phyloP scores from a whole-genome alignment of 106 monocot species.

The Dioscorea alata region DNA sequence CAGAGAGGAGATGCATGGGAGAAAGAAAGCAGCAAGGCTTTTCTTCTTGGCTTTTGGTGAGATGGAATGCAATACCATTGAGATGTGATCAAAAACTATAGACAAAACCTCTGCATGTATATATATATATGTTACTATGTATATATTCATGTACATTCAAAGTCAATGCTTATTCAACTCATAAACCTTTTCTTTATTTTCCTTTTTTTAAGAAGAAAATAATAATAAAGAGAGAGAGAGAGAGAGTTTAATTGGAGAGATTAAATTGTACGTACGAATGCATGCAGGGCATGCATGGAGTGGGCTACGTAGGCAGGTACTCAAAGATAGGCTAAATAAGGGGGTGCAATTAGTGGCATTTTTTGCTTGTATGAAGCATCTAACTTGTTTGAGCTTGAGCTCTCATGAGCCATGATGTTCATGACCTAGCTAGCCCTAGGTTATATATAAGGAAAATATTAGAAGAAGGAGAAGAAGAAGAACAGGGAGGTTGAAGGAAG shows the following conservation, averaged over 20 bases:
- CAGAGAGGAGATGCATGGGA: constrained; percentile 3
- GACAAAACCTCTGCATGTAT: not conserved
- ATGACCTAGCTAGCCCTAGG: no score
- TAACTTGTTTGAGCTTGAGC: constrained; percentile 5
- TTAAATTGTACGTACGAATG: not conserved
- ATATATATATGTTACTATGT: not conserved
- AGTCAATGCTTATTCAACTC: not conserved
- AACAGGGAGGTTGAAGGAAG: no score
- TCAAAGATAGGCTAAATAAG: not conserved
- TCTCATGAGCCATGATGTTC: constrained; percentile 6
- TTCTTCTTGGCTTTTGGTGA: constrained; percentile 8
- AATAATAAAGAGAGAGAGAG: no score
- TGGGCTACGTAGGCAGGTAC: not conserved
- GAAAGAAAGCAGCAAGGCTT: constrained; percentile 2
- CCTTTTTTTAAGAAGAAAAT: not conserved
- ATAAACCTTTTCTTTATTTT: not conserved
- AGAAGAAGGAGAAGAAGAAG: no score
- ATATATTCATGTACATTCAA: not conserved
- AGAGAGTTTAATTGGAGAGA: no score
- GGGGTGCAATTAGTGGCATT: constrained; percentile 1
- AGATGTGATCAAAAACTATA: not conserved
- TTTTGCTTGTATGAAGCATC: not conserved
- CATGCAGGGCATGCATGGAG: constrained; percentile 9
- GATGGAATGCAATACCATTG: not conserved
- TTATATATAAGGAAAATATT: no score